Conservation (phyloP, 2,329 filamentous ascomycete genomes). For the Torrubiellomyces zombiae region DNA sequence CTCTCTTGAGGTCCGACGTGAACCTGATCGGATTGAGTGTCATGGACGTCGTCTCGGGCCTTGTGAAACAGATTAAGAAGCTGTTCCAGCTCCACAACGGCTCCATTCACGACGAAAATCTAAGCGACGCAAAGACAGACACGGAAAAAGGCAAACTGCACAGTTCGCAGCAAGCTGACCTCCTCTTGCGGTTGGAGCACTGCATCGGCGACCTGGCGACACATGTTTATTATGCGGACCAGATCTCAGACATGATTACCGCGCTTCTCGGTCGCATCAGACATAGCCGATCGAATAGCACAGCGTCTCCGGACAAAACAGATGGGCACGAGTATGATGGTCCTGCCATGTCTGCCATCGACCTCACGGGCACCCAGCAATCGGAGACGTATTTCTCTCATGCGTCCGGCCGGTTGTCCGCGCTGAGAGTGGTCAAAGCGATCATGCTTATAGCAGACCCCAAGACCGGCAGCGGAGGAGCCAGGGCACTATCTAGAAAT, state of each 20-base stretch:
- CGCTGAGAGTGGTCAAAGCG: constrained; percentile 64
- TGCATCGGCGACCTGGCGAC: constrained; percentile 86
- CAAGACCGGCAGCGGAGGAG: constrained; percentile 39
- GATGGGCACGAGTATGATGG: constrained; percentile 14
- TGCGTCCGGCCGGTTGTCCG: constrained; percentile 40
- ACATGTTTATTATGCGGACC: constrained; percentile 92
- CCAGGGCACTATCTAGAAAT: constrained; percentile 51
- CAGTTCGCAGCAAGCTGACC: constrained; percentile 36
- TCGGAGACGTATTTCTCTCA: constrained; percentile 36
- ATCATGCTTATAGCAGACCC: constrained; percentile 71
- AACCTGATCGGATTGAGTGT: constrained; percentile 92
- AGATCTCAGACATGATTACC: constrained; percentile 85
- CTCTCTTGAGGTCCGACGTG: constrained; percentile 69
- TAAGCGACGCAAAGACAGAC: constrained; percentile 18
- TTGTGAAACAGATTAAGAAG: constrained; percentile 69
- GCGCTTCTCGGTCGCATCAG: constrained; percentile 66
- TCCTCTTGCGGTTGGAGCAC: constrained; percentile 56
- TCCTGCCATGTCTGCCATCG: constrained; percentile 16
- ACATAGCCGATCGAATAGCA: constrained; percentile 33
- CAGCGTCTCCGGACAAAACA: constrained; percentile 31
- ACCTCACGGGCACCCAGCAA: constrained; percentile 26
- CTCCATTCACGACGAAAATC: constrained; percentile 13
- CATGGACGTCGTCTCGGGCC: constrained; percentile 78
- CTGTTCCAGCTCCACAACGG: constrained; percentile 48
- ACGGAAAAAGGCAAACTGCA: constrained; percentile 14